Percentiles rank a stretch among this genome's conserved stretches.
Evolutionary conservation across 345 rosid species (phyloP).

Genomic region (Xanthoceras sorbifolium): DNA sequence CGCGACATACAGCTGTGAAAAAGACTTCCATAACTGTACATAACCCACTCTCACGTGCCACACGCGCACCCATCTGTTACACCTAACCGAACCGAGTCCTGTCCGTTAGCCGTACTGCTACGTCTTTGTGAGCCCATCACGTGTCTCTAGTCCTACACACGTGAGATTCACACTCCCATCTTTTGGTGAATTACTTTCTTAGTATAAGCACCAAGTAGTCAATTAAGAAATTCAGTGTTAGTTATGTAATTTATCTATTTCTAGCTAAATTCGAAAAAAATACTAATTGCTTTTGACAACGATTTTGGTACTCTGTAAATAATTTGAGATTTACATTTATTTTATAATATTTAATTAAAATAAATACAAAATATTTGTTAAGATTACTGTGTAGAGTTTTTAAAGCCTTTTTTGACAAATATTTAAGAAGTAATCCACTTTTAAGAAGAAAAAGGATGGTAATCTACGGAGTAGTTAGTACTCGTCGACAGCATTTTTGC

Average conservation of each 20-base stretch:
- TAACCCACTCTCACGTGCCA: conserved; percentile 28
- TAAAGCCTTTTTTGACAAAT: too few relatives aligned
- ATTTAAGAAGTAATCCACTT: too few relatives aligned
- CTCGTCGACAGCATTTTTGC: background rate
- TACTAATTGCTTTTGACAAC: too few relatives aligned
- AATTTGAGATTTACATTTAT: too few relatives aligned
- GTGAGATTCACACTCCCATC: background rate
- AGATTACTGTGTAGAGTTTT: too few relatives aligned
- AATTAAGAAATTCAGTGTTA: too few relatives aligned
- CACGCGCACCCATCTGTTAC: conserved; percentile 15
- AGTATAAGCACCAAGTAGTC: background rate
- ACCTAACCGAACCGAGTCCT: conserved; percentile 28
- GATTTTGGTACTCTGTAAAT: too few relatives aligned
- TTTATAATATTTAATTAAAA: too few relatives aligned
- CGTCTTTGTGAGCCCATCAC: conserved; percentile 20
- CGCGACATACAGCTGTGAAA: conserved; percentile 39
- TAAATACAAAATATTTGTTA: too few relatives aligned
- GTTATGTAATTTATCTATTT: too few relatives aligned
- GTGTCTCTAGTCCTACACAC: conserved; percentile 18
- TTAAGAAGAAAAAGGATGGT: background rate
- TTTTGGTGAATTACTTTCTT: background rate
- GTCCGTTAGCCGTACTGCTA: conserved; percentile 41
- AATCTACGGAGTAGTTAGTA: background rate
- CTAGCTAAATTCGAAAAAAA: too few relatives aligned
- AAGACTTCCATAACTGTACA: background rate